phyloP scores from a whole-genome alignment of 345 rosid genomes.

The Sisymbrium altissimum region DNA sequence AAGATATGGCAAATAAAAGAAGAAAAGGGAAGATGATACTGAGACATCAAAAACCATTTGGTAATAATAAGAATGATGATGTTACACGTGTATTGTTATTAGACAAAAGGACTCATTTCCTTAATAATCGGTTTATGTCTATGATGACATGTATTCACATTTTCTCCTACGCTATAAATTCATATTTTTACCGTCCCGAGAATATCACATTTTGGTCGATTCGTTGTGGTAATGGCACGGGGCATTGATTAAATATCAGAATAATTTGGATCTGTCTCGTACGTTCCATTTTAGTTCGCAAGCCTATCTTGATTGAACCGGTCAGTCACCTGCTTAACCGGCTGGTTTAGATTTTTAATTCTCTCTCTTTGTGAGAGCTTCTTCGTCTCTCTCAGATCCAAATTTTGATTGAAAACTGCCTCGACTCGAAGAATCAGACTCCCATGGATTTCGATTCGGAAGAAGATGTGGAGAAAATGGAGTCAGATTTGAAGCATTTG shows the following conservation, averaged over 20 bases:
- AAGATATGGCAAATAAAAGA: background rate
- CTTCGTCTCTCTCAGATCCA: too few relatives aligned
- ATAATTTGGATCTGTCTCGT: background rate
- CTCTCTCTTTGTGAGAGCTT: too few relatives aligned
- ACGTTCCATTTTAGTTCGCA: too few relatives aligned
- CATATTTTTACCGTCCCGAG: background rate
- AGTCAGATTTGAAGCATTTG: too few relatives aligned
- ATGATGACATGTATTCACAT: background rate
- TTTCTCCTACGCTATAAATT: background rate
- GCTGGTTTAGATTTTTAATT: too few relatives aligned
- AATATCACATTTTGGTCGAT: background rate
- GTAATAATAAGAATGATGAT: slow-evolving; percentile 6
- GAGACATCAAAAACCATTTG: slow-evolving; percentile 4
- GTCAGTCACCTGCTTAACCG: too few relatives aligned
- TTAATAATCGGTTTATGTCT: background rate
- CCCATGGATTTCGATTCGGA: too few relatives aligned
- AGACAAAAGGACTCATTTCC: background rate
- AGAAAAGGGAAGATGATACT: background rate
- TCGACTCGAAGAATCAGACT: too few relatives aligned
- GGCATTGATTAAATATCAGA: background rate
- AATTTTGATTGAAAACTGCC: too few relatives aligned
- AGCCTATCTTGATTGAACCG: too few relatives aligned
- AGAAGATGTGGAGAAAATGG: too few relatives aligned
- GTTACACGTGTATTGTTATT: background rate
- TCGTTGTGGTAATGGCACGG: background rate